These are phyloP conservation scores for Candida ortonii DNA, from an alignment of 805 yeast genomes.

Conservation along the genomic window DNA sequence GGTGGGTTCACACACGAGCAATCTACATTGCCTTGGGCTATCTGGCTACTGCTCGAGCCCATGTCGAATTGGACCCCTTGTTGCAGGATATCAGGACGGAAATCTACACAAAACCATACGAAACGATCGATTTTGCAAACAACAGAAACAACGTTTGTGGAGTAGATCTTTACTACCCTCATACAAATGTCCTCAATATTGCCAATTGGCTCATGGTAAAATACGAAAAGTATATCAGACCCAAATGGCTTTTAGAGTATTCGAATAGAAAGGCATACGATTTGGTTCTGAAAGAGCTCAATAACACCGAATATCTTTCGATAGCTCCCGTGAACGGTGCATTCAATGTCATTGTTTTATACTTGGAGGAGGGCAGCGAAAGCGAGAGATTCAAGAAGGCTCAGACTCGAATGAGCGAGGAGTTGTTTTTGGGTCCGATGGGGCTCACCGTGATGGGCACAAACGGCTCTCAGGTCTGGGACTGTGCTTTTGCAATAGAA, in stretches of 20 bases:
- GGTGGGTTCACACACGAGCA: constrained; percentile 99
- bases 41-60: constrained; percentile 53
- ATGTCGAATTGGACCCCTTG: constrained; percentile 62
- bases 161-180: constrained; percentile 92
- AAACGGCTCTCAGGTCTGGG: constrained; percentile 98
- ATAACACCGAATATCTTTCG: constrained; percentile 75
- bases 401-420: constrained; percentile 65
- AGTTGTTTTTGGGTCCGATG: constrained; percentile 77
- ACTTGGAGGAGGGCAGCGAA: constrained; percentile 63
- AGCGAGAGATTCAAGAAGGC: constrained; percentile 58
- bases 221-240: constrained; percentile 74
- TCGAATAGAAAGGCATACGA: constrained; percentile 56
- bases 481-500: constrained; percentile 86
- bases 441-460: constrained; percentile 97
- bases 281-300: constrained; percentile 66
- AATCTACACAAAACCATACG: constrained; percentile 67
- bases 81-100: constrained; percentile 68
- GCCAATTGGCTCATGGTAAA: constrained; percentile 57
- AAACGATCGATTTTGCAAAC: constrained; percentile 59
- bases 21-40: constrained; percentile 87
- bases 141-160: constrained; percentile 87
- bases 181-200: constrained; percentile 60
- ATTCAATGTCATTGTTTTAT: constrained; percentile 72
- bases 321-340: constrained; percentile 95
- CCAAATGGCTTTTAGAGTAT: constrained; percentile 60